phyloP scores from a whole-genome alignment of 345 rosid genomes.

The Isatis tinctoria region DNA sequence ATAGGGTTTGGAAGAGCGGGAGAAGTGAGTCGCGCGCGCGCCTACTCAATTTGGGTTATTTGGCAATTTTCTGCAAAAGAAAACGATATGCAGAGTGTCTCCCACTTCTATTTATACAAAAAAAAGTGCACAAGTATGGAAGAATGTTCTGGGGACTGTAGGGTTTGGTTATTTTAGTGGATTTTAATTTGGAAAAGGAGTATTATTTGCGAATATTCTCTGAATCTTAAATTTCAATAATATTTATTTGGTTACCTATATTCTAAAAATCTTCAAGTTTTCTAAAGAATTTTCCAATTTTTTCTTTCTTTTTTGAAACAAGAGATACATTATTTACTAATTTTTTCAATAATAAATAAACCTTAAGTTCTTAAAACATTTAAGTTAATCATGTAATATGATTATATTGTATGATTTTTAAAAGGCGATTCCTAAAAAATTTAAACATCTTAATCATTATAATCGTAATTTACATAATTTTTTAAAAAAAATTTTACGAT shows the following conservation, averaged over 20 bases:
- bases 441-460: too few species aligned
- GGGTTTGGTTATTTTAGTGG: background rate
- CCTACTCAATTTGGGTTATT: background rate
- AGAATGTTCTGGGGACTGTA: background rate
- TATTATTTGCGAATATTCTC: background rate
- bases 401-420: too few species aligned
- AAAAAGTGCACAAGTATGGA: too few species aligned
- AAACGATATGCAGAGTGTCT: background rate
- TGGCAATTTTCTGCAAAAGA: background rate
- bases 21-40: background rate
- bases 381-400: too few species aligned
- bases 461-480: too few species aligned
- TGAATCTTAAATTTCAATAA: background rate
- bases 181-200: background rate
- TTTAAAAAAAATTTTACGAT: too few species aligned
- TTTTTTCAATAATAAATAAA: too few species aligned
- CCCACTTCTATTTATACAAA: background rate
- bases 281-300: background rate
- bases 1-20: background rate
- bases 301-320: too few species aligned
- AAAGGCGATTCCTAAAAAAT: too few species aligned
- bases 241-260: background rate
- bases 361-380: too few species aligned
- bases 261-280: background rate
- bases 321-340: too few species aligned